Base-by-base conservation (phyloP, 2,329 filamentous ascomycete genomes). In the Pezicula carpinea region DNA sequence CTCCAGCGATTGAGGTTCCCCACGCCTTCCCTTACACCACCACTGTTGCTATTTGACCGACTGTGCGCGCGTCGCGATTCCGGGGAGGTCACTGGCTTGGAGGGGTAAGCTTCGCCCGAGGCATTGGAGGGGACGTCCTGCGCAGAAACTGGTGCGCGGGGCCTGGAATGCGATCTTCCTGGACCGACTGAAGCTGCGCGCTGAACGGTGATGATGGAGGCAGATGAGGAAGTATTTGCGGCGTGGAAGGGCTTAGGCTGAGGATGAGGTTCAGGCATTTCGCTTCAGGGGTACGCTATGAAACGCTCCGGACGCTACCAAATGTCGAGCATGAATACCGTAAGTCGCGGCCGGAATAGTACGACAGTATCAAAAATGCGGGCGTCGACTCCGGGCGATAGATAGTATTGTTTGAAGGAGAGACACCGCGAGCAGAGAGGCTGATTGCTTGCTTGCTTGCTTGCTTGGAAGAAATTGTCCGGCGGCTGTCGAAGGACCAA, bases 1-100 rank as follows among this genome's bases (percentile, higher is more conserved):
- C 75, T 77, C 74, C 74, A 77, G 58, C 74, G 71, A 58, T 78
- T 74, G 50, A 74, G 66, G 52, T 71, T 72, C 59, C 70, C 72
- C 34, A 73, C 67, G 38, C 67, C 64, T 47, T 76, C 72, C 58
- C 65, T 70, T 52, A 66, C 51, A 51, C 62, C 64, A 45, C 61
- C 62, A 18, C 33, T 35, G 6, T 62, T 58, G 49, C 59, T 68
- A 49, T 61, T 68, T 10, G 67, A 66, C 39, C 68, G 64, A 40
- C 67, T 68, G 43, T 64, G 63, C 43, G 43, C 45, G 52, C 51
- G 47, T 52, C 55, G 49, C 49, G 40, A 46, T 33, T 56, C 50
- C 17, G 48, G 43, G 7, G 48, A 39, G 26, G 44, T 46, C 31
- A 45, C 44, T 38, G 45, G 36, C n/a, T 48, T 47, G 19, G 48